phyloP scores from a whole-genome alignment of 768 basidiomycete genomes.

The Lactarius quietus region DNA sequence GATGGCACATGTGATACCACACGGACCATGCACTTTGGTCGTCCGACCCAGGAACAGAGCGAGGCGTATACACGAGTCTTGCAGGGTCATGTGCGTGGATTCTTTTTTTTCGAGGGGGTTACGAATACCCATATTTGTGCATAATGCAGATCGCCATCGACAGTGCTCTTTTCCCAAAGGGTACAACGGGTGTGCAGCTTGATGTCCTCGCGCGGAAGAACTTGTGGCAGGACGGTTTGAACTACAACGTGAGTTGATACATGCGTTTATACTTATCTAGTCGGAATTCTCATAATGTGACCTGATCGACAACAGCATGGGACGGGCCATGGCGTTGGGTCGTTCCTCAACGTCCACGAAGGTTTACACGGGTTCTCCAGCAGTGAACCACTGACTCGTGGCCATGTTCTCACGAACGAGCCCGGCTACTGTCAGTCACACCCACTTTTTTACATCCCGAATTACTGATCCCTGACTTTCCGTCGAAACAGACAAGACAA shows the following conservation, averaged over 20 bases:
- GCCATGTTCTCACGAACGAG: constrained; percentile 91
- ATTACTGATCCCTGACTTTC: not conserved
- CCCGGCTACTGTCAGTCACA: constrained; percentile 81
- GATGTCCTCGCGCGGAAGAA: constrained; percentile 89
- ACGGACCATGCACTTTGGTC: constrained; percentile 80
- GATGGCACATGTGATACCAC: constrained; percentile 91
- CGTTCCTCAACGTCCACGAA: constrained; percentile 83
- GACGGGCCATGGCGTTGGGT: constrained; percentile 87
- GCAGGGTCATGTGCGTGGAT: constrained; percentile 83
- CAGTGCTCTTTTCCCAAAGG: constrained; percentile 84
- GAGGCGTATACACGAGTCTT: constrained; percentile 93
- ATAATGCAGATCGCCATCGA: constrained; percentile 80
- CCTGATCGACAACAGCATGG: constrained; percentile 56
- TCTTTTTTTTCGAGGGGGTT: constrained; percentile 22
- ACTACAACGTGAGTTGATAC: constrained; percentile 57
- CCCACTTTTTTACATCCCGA: not conserved
- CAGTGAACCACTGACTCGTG: constrained; percentile 66
- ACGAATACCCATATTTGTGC: constrained; percentile 25
- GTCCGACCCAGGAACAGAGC: constrained; percentile 79
- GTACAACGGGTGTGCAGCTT: constrained; percentile 76
- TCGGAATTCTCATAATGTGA: constrained; percentile 8
- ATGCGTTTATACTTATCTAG: constrained; percentile 3
- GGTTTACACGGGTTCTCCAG: constrained; percentile 78
- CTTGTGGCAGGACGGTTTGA: constrained; percentile 82
- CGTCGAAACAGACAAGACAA: constrained; percentile 51